Percentiles rank a stretch among this genome's conserved stretches.
Evolutionary conservation across 805 yeast genomes (phyloP).

Genomic region (Cyberlindnera euphorbiae): DNA sequence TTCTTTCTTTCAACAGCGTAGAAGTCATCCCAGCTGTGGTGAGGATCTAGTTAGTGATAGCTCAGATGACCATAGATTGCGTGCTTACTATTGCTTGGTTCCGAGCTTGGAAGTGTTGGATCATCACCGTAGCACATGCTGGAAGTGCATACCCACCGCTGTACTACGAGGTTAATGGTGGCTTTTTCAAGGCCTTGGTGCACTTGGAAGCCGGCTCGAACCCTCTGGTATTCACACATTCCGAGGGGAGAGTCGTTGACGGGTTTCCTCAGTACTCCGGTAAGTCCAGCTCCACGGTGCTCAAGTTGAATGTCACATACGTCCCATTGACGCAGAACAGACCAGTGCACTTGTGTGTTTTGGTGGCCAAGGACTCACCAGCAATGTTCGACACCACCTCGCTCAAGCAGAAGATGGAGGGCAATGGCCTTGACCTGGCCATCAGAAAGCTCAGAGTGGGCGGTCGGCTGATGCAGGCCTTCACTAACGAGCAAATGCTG

Average conservation of each 20-base stretch:
- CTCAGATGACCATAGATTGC: too few species aligned
- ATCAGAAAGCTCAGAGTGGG: slow-evolving; percentile 71
- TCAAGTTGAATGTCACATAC: slow-evolving; percentile 39
- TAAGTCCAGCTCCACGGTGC: background rate
- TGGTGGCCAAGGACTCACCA: slow-evolving; percentile 74
- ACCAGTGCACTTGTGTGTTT: slow-evolving; percentile 75
- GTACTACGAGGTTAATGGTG: slow-evolving; percentile 61
- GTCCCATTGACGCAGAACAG: slow-evolving; percentile 58
- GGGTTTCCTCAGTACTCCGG: slow-evolving; percentile 25
- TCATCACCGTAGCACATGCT: slow-evolving; percentile 39
- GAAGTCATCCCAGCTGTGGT: slow-evolving; percentile 81
- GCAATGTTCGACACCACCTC: slow-evolving; percentile 65
- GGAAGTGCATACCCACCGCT: slow-evolving; percentile 53
- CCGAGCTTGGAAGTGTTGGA: slow-evolving; percentile 78
- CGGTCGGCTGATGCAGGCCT: slow-evolving; percentile 86
- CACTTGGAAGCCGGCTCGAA: slow-evolving; percentile 72
- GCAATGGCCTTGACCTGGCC: slow-evolving; percentile 66
- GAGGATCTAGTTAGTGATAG: background rate
- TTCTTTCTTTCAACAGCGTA: slow-evolving; percentile 69
- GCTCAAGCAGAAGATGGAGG: slow-evolving; percentile 45
- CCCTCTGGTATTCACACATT: slow-evolving; percentile 45
- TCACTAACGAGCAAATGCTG: slow-evolving; percentile 85
- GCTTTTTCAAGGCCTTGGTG: slow-evolving; percentile 70
- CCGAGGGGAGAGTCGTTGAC: slow-evolving; percentile 32
- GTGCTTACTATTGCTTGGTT: slow-evolving; percentile 69